phyloP scores from a whole-genome alignment of 1,139 yeast genomes.

The Nakaseomyces nivariensis region DNA sequence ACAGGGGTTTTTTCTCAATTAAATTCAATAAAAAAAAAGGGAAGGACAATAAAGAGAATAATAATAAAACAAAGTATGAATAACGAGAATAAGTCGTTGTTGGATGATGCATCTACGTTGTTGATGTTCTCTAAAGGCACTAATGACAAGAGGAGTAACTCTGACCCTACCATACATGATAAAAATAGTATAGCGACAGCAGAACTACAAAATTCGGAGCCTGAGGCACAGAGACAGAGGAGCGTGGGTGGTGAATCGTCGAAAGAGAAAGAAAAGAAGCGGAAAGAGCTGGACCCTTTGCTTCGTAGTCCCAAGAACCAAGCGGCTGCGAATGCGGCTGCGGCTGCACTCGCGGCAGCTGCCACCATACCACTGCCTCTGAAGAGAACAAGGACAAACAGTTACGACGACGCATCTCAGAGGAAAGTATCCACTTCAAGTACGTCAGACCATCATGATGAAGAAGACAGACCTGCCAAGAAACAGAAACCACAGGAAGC shows the following conservation, averaged over 20 bases:
- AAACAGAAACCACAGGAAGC: neutral
- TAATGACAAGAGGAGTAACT: neutral
- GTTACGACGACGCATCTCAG: conserved; percentile 3
- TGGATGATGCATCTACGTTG: conserved; percentile 57
- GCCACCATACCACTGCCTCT: conserved; percentile 22
- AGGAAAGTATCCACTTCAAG: neutral
- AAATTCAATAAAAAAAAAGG: no score
- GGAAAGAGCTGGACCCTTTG: neutral
- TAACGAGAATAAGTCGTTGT: conserved; percentile 21
- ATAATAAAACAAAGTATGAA: neutral
- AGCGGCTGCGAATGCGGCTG: conserved; percentile 20
- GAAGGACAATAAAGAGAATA: no score
- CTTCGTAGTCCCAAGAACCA: neutral
- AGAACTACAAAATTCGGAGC: neutral
- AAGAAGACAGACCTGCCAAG: neutral
- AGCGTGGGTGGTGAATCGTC: neutral
- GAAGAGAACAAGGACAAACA: conserved; percentile 6
- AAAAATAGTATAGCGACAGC: neutral
- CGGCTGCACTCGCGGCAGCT: conserved; percentile 23
- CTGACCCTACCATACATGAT: neutral
- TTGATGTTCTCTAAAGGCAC: conserved; percentile 50
- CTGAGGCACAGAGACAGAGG: neutral
- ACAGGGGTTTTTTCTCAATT: no score
- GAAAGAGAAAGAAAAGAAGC: neutral
- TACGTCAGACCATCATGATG: neutral